These are phyloP conservation scores for Panicum miliaceum DNA, from an alignment of 176 grass and related monocot species.

Conservation along the genomic window DNA sequence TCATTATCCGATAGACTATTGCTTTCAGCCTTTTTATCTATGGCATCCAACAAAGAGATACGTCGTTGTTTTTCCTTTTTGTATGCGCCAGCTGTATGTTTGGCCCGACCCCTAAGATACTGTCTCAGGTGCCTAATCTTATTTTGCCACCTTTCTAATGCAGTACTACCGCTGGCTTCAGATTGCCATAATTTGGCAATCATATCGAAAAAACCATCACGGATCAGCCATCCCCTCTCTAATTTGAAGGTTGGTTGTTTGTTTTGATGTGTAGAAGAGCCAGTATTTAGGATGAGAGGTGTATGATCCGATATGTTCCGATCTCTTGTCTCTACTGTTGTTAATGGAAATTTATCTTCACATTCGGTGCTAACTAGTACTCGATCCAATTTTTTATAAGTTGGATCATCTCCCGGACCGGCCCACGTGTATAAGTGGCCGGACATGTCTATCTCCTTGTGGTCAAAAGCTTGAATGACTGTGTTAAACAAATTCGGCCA, in stretches of 20 bases:
- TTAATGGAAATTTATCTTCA: neutral
- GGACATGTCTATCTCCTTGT: neutral
- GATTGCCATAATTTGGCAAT: neutral
- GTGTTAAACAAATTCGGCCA: neutral
- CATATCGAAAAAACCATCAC: neutral
- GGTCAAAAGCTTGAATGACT: neutral
- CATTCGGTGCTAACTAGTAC: neutral
- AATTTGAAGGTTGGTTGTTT: neutral
- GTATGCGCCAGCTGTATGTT: neutral
- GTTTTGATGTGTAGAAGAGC: neutral
- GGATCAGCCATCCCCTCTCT: neutral
- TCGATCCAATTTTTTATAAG: neutral
- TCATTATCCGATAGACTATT: neutral
- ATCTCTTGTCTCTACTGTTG: neutral
- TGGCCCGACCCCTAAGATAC: neutral
- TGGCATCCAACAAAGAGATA: neutral
- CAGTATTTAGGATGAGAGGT: too few relatives aligned
- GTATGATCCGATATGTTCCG: too few relatives aligned
- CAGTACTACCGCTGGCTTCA: neutral
- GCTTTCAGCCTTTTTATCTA: neutral
- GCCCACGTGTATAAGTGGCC: neutral
- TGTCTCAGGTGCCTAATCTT: neutral
- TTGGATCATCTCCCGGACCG: neutral
- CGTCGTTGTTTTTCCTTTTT: neutral
- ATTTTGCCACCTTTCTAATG: neutral